These are phyloP conservation scores for Chaetomiaceae sp. DNA, from an alignment of 2,329 filamentous ascomycete species.

Conservation along the genomic window DNA sequence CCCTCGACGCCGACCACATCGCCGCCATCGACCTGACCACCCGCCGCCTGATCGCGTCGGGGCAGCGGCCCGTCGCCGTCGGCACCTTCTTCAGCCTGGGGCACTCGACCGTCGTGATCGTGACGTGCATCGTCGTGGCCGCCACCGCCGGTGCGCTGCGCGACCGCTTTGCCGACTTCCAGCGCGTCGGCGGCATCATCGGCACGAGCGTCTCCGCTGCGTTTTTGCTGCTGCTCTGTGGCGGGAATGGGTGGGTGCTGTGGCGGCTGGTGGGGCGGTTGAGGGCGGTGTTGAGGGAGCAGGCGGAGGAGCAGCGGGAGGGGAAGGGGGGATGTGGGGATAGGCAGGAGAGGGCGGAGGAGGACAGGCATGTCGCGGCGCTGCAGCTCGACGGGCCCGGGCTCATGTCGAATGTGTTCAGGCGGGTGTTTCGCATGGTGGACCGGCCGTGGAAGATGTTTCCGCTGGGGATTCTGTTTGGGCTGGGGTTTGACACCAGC, in stretches of 20 bases:
- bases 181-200: conserved; percentile 76
- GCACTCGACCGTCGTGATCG: conserved; percentile 85
- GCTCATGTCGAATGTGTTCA: conserved; percentile 64
- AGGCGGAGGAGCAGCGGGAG: conserved; percentile 27
- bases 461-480: conserved; percentile 80
- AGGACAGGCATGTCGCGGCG: conserved; percentile 26
- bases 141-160: conserved; percentile 81
- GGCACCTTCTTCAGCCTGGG: conserved; percentile 93
- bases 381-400: conserved; percentile 73
- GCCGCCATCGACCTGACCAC: conserved; percentile 92
- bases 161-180: conserved; percentile 73
- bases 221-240: conserved; percentile 74
- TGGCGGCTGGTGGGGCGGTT: conserved; percentile 69
- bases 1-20: conserved; percentile 92
- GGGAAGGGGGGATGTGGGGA: conserved; percentile 21
- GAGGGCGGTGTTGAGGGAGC: conserved; percentile 48
- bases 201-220: conserved; percentile 80
- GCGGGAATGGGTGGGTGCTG: conserved; percentile 81
- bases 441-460: conserved; percentile 93
- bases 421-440: conserved; percentile 67
- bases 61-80: conserved; percentile 81
- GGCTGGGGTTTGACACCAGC: conserved; percentile 90
- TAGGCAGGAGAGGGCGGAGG: conserved; percentile 25
- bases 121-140: conserved; percentile 87
- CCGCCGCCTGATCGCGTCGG: conserved; percentile 75